A percentile compares a stretch with the other conserved stretches of the same genome.
These are phyloP conservation scores for Phialophora chinensis DNA, from an alignment of 2,329 filamentous ascomycete species.

Conservation along the genomic window DNA sequence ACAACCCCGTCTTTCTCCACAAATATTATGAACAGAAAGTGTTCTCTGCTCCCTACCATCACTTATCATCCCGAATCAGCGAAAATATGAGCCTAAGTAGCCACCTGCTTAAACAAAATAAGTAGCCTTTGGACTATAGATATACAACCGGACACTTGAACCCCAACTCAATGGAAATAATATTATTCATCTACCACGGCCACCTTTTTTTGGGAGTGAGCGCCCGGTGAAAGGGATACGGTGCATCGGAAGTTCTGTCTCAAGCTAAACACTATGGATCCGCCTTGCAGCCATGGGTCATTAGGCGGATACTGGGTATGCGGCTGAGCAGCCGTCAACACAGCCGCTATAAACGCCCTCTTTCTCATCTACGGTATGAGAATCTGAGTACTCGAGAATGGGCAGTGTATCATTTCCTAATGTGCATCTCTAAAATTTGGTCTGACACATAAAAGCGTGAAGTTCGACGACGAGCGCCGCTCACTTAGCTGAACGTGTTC, in stretches of 20 bases:
- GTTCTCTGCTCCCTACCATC: background rate
- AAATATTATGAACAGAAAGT: background rate
- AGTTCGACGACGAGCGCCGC: background rate
- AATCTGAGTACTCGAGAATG: background rate
- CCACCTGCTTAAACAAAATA: background rate
- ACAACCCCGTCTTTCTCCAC: background rate
- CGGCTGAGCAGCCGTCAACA: background rate
- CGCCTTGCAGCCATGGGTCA: background rate
- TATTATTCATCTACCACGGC: background rate
- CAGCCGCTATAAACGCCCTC: background rate
- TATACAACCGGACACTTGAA: background rate
- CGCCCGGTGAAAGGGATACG: background rate
- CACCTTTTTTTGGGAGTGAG: background rate
- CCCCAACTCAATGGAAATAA: background rate
- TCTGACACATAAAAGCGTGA: no score
- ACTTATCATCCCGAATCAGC: background rate
- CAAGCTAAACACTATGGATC: background rate
- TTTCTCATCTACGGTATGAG: background rate
- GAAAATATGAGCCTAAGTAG: background rate
- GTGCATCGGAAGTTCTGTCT: background rate
- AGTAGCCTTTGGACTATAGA: background rate
- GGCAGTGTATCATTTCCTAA: background rate
- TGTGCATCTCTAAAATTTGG: no score
- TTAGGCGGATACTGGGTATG: background rate
- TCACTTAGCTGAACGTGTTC: conserved; percentile 17